Percentiles rank a stretch among this genome's conserved stretches.
phyloP scores from a whole-genome alignment of 352 stramenopile species.

The Pythium phragmiticola region DNA sequence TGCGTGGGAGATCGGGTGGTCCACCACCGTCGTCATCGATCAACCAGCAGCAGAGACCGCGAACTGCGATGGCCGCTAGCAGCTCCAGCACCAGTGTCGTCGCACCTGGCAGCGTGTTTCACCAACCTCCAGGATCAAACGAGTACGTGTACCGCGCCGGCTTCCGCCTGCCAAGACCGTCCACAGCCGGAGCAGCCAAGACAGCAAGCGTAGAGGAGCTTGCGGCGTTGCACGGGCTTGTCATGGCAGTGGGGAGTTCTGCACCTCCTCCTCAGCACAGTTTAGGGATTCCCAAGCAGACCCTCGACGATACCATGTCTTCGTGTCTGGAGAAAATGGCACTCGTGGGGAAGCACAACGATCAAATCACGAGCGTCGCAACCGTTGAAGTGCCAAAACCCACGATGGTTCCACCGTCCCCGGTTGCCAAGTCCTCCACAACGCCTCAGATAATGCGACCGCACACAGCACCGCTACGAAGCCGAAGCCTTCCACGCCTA shows the following conservation, averaged over 20 bases:
- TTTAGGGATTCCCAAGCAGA: slow-evolving; percentile 1
- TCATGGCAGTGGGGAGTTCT: slow-evolving; percentile 1
- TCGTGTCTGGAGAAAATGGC: slow-evolving; percentile 42
- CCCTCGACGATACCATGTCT: slow-evolving; percentile 31
- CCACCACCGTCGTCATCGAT: slow-evolving; percentile 20
- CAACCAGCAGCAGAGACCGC: slow-evolving; percentile 30
- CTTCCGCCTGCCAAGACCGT: slow-evolving; percentile 45
- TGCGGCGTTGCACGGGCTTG: slow-evolving; percentile 9
- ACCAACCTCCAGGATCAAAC: slow-evolving; percentile 40
- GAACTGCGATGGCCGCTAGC: slow-evolving; percentile 5
- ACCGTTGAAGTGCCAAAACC: slow-evolving; percentile 27
- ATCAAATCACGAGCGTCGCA: neutral
- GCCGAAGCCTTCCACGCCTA: slow-evolving; percentile 50
- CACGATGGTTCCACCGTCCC: slow-evolving; percentile 24
- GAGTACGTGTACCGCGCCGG: slow-evolving; percentile 63
- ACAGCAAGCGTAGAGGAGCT: slow-evolving; percentile 4
- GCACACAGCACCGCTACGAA: slow-evolving; percentile 48
- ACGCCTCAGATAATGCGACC: slow-evolving; percentile 27
- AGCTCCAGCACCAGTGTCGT: neutral
- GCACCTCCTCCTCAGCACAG: neutral
- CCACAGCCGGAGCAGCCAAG: slow-evolving; percentile 12
- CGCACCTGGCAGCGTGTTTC: slow-evolving; percentile 20
- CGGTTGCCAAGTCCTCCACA: neutral
- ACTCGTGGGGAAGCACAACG: slow-evolving; percentile 31
- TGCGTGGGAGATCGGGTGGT: slow-evolving; percentile 44